Base-by-base conservation (phyloP, 2,329 filamentous ascomycete genomes). In the Zarea fungicola region DNA sequence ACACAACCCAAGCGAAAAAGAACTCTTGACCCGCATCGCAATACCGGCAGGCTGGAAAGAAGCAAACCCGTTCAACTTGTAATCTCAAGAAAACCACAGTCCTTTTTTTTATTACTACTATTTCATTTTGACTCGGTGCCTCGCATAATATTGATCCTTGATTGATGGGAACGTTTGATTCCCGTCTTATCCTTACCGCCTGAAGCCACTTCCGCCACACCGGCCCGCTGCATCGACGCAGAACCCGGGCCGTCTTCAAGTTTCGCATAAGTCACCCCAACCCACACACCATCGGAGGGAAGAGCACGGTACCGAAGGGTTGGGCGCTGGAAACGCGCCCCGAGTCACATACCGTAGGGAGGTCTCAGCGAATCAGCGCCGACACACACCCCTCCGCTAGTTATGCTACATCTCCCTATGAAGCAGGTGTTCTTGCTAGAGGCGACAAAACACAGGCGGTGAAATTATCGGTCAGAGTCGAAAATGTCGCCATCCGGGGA, bases 181-280 rank as follows among this genome's bases (percentile, higher is more conserved):
- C 16, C 9, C 5, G 10, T 14, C 26, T 42, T n/a, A 32, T 42
- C 42, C 42, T 44, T 44, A 44, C 42, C 42, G 42, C 42, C 42
- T 25, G 28, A 44, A 44, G 42, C 42, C 42, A 44, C 42, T 7
- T 32, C 29, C 42, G 42, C 42, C 29, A 44, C 29, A 8, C 26
- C 41, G 28, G 42, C 26, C 29, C 21, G 22, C 14, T n/a, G n/a
- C 9, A 32, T 19, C 18, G 29, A 43, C 18, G 26, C 21, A 14
- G 31, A 18, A 35, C 21, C 29, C 42, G 42, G 42, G 21, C 29
- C 42, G 42, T 44, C 42, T 35, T 35, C 41, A 34, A 4, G 11
- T 43, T 43, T 6, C 36, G 7, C 26, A 29, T n/a, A n/a, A n/a
- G 21, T 25, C 23, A 41, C 37, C 6, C 13, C 14, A 18, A 31